Evolutionary conservation across 345 rosid genomes (phyloP).

Genomic region (Melaleuca quinquenervia): DNA sequence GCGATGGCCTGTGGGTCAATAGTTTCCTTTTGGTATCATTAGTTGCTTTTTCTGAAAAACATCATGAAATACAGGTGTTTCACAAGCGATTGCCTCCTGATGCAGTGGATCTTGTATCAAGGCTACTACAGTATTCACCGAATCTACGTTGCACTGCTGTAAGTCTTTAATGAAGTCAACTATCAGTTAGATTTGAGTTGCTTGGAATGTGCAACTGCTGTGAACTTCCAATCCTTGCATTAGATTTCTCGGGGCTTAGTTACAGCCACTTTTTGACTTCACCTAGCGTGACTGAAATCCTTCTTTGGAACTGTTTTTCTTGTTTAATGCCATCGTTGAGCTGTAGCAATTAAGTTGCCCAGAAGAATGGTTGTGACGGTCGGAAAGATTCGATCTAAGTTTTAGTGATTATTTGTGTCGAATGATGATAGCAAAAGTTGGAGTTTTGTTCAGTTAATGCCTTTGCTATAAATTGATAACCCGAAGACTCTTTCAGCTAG

Average conservation of each 20-base stretch:
- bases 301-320: not conserved
- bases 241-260: not conserved
- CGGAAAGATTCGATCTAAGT: not conserved
- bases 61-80: constrained; percentile 39
- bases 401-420: not conserved
- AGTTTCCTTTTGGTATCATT: not conserved
- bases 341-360: not conserved
- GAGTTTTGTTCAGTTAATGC: not conserved
- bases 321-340: not conserved
- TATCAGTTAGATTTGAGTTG: not conserved
- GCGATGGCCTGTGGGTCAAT: not conserved
- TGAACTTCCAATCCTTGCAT: not conserved
- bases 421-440: not conserved
- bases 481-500: too few relatives aligned
- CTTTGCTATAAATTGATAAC: not conserved
- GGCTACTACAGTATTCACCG: constrained; percentile 88
- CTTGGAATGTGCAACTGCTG: not conserved
- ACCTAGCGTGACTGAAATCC: not conserved
- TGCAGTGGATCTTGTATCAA: constrained; percentile 82
- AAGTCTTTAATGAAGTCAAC: constrained; percentile 13
- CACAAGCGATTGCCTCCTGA: constrained; percentile 59
- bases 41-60: not conserved
- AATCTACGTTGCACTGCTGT: constrained; percentile 69
- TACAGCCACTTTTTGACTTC: not conserved
- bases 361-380: not conserved